Conservation (phyloP, 2,329 filamentous ascomycete genomes). For the Lecanoromycetidae sp. region DNA sequence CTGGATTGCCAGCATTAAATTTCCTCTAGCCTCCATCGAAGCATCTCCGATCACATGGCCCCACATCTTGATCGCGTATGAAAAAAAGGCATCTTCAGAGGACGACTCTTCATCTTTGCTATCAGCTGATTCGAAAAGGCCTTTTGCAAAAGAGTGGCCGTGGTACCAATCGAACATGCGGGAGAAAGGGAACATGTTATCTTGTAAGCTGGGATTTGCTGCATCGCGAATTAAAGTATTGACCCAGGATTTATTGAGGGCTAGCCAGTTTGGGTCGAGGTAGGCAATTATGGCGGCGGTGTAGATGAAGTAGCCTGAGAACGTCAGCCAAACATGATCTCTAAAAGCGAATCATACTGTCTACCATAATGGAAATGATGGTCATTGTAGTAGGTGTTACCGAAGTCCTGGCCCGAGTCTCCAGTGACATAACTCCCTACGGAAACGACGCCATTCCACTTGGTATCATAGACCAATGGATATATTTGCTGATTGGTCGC, state of each 20-base stretch:
- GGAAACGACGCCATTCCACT: conserved; percentile 73
- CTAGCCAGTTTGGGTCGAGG: conserved; percentile 64
- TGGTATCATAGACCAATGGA: conserved; percentile 43
- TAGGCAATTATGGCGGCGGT: conserved; percentile 71
- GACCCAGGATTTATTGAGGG: conserved; percentile 63
- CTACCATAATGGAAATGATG: conserved; percentile 18
- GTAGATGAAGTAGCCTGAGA: conserved; percentile 73
- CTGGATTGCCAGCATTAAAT: conserved; percentile 72
- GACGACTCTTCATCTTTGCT: conserved; percentile 60
- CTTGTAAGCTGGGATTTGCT: conserved; percentile 60
- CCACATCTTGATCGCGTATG: conserved; percentile 91
- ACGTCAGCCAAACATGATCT: not conserved
- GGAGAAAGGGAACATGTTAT: conserved; percentile 68
- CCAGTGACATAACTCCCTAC: conserved; percentile 58
- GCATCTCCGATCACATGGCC: conserved; percentile 62
- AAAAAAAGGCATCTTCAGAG: conserved; percentile 79
- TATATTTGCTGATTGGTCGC: conserved; percentile 54
- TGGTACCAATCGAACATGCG: conserved; percentile 88
- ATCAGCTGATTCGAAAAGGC: conserved; percentile 41
- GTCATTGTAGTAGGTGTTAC: conserved; percentile 42
- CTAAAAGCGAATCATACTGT: not conserved
- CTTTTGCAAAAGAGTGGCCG: conserved; percentile 82
- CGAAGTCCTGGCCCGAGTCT: conserved; percentile 66
- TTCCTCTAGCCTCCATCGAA: conserved; percentile 69
- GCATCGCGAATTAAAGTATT: conserved; percentile 73